Conservation (phyloP, 768 basidiomycete genomes). For the Tremella yokohamensis region DNA sequence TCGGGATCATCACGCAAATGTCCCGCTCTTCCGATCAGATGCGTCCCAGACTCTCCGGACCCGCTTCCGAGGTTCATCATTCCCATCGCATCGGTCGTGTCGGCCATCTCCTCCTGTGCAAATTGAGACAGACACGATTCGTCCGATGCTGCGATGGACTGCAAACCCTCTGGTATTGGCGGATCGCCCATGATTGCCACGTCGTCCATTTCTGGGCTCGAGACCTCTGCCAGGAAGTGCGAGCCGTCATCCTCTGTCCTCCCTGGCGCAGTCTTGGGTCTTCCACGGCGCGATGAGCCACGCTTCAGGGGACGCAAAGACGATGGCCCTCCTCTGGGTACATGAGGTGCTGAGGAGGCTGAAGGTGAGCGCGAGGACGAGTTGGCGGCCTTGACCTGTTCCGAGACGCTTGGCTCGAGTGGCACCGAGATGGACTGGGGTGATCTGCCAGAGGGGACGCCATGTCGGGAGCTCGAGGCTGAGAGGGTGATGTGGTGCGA, state of each 20-base stretch:
- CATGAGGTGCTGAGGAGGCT: conserved; percentile 1
- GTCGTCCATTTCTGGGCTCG: not conserved
- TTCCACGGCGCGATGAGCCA: conserved; percentile 16
- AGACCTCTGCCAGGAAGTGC: not conserved
- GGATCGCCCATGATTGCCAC: not conserved
- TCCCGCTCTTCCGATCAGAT: conserved; percentile 27
- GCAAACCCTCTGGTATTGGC: conserved; percentile 9
- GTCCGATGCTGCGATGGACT: conserved; percentile 9
- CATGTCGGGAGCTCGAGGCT: conserved; percentile 8
- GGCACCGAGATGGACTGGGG: conserved; percentile 3
- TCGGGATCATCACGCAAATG: not conserved
- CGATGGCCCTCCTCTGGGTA: conserved; percentile 13
- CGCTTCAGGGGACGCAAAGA: conserved; percentile 12
- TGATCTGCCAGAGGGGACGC: not conserved
- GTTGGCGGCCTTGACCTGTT: not conserved
- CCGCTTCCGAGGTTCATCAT: conserved; percentile 23
- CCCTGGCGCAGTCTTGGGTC: conserved; percentile 37
- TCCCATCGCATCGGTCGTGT: conserved; percentile 21
- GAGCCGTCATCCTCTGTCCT: conserved; percentile 5
- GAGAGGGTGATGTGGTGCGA: conserved; percentile 47
- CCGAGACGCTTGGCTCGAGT: not conserved
- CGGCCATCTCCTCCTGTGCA: conserved; percentile 13
- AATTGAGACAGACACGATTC: conserved; percentile 17
- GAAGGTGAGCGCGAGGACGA: conserved; percentile 7
- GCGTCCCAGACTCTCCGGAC: conserved; percentile 4